A percentile compares a stretch with the other conserved stretches of the same genome.
phyloP scores from a whole-genome alignment of 2,329 filamentous ascomycete genomes.

The Sporothrix variecibatus region DNA sequence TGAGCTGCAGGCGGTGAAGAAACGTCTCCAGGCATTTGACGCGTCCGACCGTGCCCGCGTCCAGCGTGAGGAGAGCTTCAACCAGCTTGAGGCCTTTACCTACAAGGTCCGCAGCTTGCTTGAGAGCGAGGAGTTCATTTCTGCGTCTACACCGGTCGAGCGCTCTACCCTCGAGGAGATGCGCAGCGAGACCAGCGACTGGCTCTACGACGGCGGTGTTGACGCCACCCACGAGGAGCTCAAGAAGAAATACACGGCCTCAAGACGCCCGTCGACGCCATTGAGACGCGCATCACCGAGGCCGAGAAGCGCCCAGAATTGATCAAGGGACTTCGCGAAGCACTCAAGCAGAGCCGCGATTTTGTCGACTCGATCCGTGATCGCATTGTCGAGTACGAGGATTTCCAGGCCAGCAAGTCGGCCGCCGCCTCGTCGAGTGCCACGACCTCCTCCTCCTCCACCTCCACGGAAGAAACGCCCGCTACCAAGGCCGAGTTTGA shows the following conservation, averaged over 20 bases:
- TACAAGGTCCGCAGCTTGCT: conserved; percentile 85
- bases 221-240: conserved; percentile 75
- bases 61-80: conserved; percentile 81
- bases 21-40: conserved; percentile 81
- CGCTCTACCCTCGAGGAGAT: conserved; percentile 67
- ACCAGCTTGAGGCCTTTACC: conserved; percentile 90
- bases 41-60: conserved; percentile 77
- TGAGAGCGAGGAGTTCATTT: conserved; percentile 72
- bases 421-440: conserved; percentile 54
- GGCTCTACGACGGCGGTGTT: conserved; percentile 84
- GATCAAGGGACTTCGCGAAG: conserved; percentile 65
- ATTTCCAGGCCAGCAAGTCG: conserved; percentile 56
- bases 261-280: conserved; percentile 74
- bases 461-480: conserved; percentile 45
- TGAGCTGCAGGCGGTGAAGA: conserved; percentile 57
- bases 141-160: conserved; percentile 68
- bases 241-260: conserved; percentile 75
- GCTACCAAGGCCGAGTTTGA: conserved; percentile 60
- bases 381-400: conserved; percentile 69
- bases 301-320: conserved; percentile 68
- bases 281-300: conserved; percentile 75
- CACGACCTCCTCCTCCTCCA: conserved; percentile 45
- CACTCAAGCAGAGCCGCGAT: conserved; percentile 70
- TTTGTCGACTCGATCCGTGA: conserved; percentile 70
- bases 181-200: conserved; percentile 73